Conservation (phyloP, 2,329 filamentous ascomycete genomes). For the Periconia sp. region DNA sequence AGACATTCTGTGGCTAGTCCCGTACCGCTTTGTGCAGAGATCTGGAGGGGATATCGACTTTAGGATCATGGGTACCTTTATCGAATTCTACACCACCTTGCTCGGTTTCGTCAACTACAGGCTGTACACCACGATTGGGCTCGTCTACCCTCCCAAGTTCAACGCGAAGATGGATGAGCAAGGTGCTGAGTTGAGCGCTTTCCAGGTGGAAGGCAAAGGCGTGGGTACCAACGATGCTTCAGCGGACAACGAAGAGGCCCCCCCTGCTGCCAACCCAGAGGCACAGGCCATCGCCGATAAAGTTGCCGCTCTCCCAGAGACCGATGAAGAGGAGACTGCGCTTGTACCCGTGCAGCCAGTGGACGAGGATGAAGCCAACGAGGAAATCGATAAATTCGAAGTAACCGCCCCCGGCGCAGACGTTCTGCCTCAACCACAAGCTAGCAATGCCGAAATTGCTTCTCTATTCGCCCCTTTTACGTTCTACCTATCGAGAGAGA, state of each 20-base stretch:
- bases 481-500: constrained; percentile 91
- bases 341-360: constrained; percentile 18
- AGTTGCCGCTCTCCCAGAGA: constrained; percentile 37
- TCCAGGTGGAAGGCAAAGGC: constrained; percentile 80
- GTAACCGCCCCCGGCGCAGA: constrained; percentile 82
- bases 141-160: constrained; percentile 96
- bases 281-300: constrained; percentile 54
- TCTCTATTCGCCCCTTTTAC: constrained; percentile 87
- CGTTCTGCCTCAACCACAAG: constrained; percentile 75
- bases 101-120: constrained; percentile 95
- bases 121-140: constrained; percentile 84
- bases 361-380: constrained; percentile 39
- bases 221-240: constrained; percentile 38
- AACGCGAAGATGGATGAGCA: constrained; percentile 83
- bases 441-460: constrained; percentile 66
- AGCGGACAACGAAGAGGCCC: constrained; percentile 25
- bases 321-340: constrained; percentile 39
- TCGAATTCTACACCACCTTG: constrained; percentile 97
- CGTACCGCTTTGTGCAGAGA: constrained; percentile 96
- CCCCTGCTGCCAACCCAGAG: constrained; percentile 40
- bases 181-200: constrained; percentile 86
- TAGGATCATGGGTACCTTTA: constrained; percentile 98
- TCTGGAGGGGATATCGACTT: constrained; percentile 95
- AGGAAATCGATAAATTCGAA: constrained; percentile 86
- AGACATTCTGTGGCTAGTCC: constrained; percentile 94